phyloP scores from a whole-genome alignment of 495 filamentous ascomycete species.

The Xylaria grammica region DNA sequence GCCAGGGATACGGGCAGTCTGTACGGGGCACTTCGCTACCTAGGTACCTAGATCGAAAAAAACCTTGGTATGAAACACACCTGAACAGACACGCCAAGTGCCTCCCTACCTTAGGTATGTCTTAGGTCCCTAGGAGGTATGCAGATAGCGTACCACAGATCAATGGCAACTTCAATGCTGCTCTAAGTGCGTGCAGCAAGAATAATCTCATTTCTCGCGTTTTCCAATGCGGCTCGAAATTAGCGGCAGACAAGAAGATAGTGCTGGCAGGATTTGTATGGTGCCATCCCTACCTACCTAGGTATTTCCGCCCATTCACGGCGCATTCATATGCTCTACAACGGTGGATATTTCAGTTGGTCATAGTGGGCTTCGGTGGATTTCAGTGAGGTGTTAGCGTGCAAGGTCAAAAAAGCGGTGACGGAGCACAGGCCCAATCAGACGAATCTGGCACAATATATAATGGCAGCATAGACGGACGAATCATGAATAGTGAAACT shows the following conservation, averaged over 20 bases:
- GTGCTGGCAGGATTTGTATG: conserved; percentile 2
- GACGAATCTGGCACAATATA: background rate
- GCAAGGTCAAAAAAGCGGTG: conserved; percentile 40
- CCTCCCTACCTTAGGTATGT: too few relatives aligned
- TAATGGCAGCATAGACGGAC: conserved; percentile 2
- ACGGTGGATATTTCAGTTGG: conserved; percentile 24
- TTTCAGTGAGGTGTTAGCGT: conserved; percentile 27
- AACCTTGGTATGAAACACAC: conserved; percentile 11
- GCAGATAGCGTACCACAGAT: background rate
- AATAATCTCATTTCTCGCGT: background rate
- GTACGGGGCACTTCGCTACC: too few relatives aligned
- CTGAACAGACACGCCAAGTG: background rate
- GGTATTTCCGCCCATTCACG: background rate
- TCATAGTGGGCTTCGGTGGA: conserved; percentile 26
- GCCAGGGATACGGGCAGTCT: background rate
- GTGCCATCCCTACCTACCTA: too few relatives aligned
- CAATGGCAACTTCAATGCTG: background rate
- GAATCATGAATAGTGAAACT: conserved; percentile 15
- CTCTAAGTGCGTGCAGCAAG: conserved; percentile 16
- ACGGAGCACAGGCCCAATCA: conserved; percentile 26
- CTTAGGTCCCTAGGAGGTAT: too few relatives aligned
- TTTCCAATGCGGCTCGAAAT: conserved; percentile 21
- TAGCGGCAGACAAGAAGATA: conserved; percentile 18
- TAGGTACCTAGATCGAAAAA: background rate
- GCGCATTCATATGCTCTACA: conserved; percentile 4